These are phyloP conservation scores for Lignosus rhinocerotis DNA, from an alignment of 1,284 basidiomycete species.

Conservation along the genomic window DNA sequence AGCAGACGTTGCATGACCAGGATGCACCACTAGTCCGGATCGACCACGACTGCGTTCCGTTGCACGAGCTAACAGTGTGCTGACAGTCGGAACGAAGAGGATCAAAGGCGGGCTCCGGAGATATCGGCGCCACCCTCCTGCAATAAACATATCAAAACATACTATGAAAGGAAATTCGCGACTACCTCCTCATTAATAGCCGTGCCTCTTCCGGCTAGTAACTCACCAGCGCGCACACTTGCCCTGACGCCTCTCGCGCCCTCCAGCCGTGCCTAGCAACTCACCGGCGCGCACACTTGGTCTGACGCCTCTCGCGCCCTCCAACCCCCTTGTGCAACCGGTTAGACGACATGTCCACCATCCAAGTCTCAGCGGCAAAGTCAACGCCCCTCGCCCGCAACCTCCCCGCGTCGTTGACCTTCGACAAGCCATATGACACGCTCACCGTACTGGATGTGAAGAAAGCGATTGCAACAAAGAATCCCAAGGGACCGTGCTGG, in stretches of 20 bases:
- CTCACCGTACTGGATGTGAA: conserved; percentile 64
- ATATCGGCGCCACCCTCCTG: too few species aligned
- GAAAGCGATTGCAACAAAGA: conserved; percentile 52
- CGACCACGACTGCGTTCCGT: too few species aligned
- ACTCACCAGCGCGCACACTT: not conserved
- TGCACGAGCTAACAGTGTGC: too few species aligned
- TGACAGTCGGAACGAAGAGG: too few species aligned
- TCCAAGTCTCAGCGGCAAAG: conserved; percentile 54
- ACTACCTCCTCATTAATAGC: too few species aligned
- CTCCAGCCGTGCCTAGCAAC: not conserved
- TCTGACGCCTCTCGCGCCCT: not conserved
- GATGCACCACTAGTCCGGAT: too few species aligned
- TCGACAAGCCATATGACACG: conserved; percentile 47
- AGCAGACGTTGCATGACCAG: too few species aligned
- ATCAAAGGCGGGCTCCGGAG: too few species aligned
- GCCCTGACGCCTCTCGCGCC: not conserved
- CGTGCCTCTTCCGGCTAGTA: too few species aligned
- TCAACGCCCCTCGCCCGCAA: conserved; percentile 48
- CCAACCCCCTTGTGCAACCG: not conserved
- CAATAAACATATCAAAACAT: too few species aligned
- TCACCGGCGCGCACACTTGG: not conserved
- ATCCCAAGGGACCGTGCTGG: too few species aligned
- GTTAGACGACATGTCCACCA: conserved; percentile 51
- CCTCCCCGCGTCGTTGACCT: conserved; percentile 58
- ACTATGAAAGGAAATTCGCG: too few species aligned